Evolutionary conservation across 2,329 filamentous ascomycete species (phyloP), one percentile per base, ranked within the genome.

Genomic region (Cladosporium sp.): DNA sequence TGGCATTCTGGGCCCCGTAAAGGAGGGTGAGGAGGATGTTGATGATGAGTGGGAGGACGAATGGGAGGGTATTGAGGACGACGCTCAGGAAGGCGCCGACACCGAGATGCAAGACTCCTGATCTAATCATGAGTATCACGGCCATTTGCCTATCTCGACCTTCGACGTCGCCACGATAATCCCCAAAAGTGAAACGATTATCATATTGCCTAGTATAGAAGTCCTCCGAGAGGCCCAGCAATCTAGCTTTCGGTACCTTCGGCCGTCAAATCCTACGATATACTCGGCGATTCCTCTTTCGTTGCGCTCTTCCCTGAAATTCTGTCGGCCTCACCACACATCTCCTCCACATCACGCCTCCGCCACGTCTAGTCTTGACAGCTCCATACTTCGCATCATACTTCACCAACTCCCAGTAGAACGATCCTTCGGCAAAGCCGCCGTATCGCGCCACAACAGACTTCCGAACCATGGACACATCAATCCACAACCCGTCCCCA

Each of bases 401-500:
- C 39, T 28, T 47, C 28, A 55, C 15, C 40, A 55, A 34, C 40
- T 55, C 39, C 32, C 40, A 47, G n/a, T 47, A 45, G 13, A 39
- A 47, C 49, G 57, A 50, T 36, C 39, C 60, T 57, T 61, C 61
- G 58, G 60, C 25, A 57, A 44, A 44, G 36, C 57, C 61, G 55
- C 58, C 58, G 54, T 56, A 61, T 42, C 55, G 45, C 37, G 55
- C 55, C 32, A 57, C 36, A 36, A 44, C 28, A 50, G 19, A 36
- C 45, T 57, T 42, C 37, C 45, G 47, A 44, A n/a, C 55, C 55
- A 51, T 57, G 55, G 45, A n/a, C 12, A 10, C 28, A 75, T 77
- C 61, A 87, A 61, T 58, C 72, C 73, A 61, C 84, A 78, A 69
- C 85, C 87, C 65, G 78, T 80, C 66, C 44, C 39, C 45, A 51